Evolutionary conservation across 2,329 filamentous ascomycete species (phyloP).

Genomic region (Graphiopsis chlorocephala): DNA sequence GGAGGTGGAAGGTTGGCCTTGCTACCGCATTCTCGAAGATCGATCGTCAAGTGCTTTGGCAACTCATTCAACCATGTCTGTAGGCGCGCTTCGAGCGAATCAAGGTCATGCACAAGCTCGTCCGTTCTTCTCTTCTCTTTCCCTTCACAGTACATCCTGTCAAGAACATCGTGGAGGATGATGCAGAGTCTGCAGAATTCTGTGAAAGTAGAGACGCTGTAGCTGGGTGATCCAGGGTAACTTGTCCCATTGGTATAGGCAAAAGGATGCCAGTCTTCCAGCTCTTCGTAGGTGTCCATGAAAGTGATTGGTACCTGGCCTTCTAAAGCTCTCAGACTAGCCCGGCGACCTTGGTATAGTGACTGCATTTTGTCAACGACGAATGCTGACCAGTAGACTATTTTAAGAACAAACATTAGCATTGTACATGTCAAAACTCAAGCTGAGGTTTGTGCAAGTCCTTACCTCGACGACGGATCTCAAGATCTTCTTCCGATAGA

Average conservation of each 20-base stretch:
- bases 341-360: constrained; percentile 10
- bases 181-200: constrained; percentile 11
- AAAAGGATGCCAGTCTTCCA: constrained; percentile 11
- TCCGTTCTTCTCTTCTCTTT: constrained; percentile 10
- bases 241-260: constrained; percentile 10
- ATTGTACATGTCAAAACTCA: too few species aligned
- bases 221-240: constrained; percentile 13
- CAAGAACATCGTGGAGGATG: constrained; percentile 5
- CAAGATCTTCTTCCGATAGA: constrained; percentile 17
- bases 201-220: constrained; percentile 13
- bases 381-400: constrained; percentile 14
- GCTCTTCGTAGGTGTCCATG: constrained; percentile 13
- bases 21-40: neutral
- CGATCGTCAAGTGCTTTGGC: constrained; percentile 6
- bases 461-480: constrained; percentile 9
- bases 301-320: constrained; percentile 5
- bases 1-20: constrained; percentile 3
- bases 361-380: constrained; percentile 16
- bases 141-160: constrained; percentile 10
- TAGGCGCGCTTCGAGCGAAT: neutral
- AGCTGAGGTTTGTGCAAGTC: too few species aligned
- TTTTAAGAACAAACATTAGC: neutral
- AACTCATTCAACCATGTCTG: constrained; percentile 1
- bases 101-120: neutral
- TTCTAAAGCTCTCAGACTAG: constrained; percentile 3